Evolutionary conservation across 106 monocot genomes (phyloP).

Genomic region (Narthecium ossifragum): DNA sequence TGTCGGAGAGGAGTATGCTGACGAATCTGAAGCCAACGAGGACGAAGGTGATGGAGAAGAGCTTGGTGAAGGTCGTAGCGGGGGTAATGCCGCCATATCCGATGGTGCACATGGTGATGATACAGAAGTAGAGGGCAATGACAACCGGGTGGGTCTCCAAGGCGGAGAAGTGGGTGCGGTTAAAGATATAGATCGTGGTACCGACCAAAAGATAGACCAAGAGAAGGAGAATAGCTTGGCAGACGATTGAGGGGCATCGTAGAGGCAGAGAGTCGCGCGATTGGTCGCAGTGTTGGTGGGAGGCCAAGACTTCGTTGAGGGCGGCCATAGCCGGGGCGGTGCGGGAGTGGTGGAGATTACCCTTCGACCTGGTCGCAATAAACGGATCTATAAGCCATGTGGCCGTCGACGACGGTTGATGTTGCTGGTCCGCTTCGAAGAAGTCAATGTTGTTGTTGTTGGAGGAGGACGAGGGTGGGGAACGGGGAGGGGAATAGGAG

Average conservation of each 20-base stretch:
- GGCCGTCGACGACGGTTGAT: no score
- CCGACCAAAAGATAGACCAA: slow-evolving; percentile 60
- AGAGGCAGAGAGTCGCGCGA: no score
- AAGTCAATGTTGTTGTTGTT: no score
- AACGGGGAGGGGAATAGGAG: no score
- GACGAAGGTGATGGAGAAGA: no score
- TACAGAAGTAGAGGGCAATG: slow-evolving; percentile 85
- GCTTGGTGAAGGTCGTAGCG: slow-evolving; percentile 44
- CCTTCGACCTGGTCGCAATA: no score
- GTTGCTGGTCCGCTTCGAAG: no score
- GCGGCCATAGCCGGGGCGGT: slow-evolving; percentile 72
- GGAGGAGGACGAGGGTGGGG: no score
- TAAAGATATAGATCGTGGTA: slow-evolving; percentile 35
- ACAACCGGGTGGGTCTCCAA: slow-evolving; percentile 58
- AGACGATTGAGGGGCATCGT: no score
- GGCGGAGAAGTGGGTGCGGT: slow-evolving; percentile 36
- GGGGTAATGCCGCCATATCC: slow-evolving; percentile 95
- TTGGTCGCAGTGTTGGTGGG: neutral
- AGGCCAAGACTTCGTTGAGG: slow-evolving; percentile 18
- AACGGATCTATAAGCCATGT: no score
- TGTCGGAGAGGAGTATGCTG: no score
- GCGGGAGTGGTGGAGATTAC: slow-evolving; percentile 55
- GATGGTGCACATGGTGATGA: slow-evolving; percentile 92
- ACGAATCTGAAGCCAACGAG: no score
- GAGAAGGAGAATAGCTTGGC: slow-evolving; percentile 54